These are phyloP conservation scores for Penicillium nordicum DNA, from an alignment of 2,329 filamentous ascomycete species.

Conservation along the genomic window DNA sequence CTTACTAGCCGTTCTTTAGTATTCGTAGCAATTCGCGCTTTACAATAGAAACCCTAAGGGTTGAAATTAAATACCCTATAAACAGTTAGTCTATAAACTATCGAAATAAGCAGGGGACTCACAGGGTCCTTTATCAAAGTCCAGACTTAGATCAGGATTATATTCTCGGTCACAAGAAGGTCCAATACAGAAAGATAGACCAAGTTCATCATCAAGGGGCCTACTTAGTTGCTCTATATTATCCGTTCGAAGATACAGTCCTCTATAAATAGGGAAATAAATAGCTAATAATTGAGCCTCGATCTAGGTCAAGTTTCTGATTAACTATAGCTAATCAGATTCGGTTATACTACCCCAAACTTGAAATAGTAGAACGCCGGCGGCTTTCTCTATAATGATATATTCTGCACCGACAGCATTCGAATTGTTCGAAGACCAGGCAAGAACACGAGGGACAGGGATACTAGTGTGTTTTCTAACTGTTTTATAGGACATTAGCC, in stretches of 20 bases:
- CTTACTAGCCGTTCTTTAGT: not conserved
- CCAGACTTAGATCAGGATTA: slow-evolving; percentile 1
- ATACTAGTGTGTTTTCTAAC: slow-evolving; percentile 23
- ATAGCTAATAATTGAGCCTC: slow-evolving; percentile 23
- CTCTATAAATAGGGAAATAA: slow-evolving; percentile 24
- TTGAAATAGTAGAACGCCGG: slow-evolving; percentile 30
- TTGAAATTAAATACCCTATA: slow-evolving; percentile 16
- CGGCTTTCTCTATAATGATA: slow-evolving; percentile 41
- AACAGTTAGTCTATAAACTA: slow-evolving; percentile 8
- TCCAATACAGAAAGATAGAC: slow-evolving; percentile 19
- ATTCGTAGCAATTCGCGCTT: slow-evolving; percentile 18
- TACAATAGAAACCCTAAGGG: slow-evolving; percentile 15
- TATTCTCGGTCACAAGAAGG: slow-evolving; percentile 20
- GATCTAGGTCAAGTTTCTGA: slow-evolving; percentile 21
- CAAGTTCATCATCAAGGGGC: slow-evolving; percentile 10
- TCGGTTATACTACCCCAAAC: slow-evolving; percentile 31
- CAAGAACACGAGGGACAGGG: slow-evolving; percentile 24
- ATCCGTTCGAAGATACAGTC: slow-evolving; percentile 22
- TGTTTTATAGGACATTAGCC: slow-evolving; percentile 1
- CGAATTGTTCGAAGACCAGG: slow-evolving; percentile 19
- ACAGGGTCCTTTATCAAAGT: slow-evolving; percentile 16
- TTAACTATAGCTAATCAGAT: slow-evolving; percentile 22
- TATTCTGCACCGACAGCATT: slow-evolving; percentile 40
- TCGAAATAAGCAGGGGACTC: not conserved
- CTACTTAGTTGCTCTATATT: slow-evolving; percentile 3